Evolutionary conservation across 2,329 filamentous ascomycete genomes (phyloP).

Genomic region (Diplodia corticola): DNA sequence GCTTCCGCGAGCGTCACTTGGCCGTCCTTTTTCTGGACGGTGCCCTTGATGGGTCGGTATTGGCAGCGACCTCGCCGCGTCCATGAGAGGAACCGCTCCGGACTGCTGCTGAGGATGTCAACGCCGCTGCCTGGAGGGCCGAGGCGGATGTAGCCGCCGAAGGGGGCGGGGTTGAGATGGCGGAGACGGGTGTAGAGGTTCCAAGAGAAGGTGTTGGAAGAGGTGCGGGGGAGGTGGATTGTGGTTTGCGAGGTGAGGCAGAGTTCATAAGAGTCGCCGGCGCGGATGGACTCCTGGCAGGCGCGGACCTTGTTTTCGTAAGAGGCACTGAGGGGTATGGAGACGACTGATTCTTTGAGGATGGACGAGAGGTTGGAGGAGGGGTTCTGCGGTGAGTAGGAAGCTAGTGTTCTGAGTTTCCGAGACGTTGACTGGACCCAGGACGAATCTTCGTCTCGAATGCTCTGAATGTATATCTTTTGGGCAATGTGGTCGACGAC

Average conservation of each 20-base stretch:
- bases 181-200: constrained; percentile 70
- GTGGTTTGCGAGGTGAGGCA: constrained; percentile 77
- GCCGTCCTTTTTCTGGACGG: constrained; percentile 74
- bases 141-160: constrained; percentile 78
- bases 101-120: constrained; percentile 79
- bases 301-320: constrained; percentile 26
- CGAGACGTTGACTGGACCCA: constrained; percentile 48
- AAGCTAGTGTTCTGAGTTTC: neutral
- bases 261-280: constrained; percentile 82
- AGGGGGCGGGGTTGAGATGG: constrained; percentile 74
- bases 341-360: neutral
- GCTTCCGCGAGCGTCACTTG: constrained; percentile 73
- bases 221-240: constrained; percentile 50
- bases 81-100: constrained; percentile 83
- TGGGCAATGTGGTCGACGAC: constrained; percentile 71
- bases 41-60: constrained; percentile 96
- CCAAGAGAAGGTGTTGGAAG: constrained; percentile 53
- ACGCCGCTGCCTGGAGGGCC: constrained; percentile 44
- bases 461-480: constrained; percentile 66
- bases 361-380: neutral
- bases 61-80: constrained; percentile 62
- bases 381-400: neutral
- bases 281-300: constrained; percentile 71
- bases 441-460: constrained; percentile 48
- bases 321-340: neutral